phyloP scores from a whole-genome alignment of 176 grass and related monocot species.

The Aegilops tauschii region DNA sequence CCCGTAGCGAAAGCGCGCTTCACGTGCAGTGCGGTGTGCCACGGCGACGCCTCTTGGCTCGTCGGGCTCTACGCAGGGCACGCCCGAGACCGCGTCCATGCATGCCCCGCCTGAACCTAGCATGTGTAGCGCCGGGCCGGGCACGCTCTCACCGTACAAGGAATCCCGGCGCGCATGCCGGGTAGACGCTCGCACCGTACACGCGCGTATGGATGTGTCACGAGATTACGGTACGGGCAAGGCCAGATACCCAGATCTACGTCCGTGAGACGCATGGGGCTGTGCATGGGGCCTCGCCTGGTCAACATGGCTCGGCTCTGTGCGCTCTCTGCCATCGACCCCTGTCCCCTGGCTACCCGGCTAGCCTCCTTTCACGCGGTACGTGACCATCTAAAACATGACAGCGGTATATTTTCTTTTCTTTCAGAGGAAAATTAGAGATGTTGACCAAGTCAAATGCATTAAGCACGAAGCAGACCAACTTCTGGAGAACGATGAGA shows the following conservation, averaged over 20 bases:
- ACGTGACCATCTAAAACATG: too few species aligned
- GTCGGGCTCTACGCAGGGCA: too few species aligned
- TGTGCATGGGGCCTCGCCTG: not conserved
- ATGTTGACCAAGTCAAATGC: too few species aligned
- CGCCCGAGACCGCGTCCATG: too few species aligned
- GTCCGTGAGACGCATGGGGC: not conserved
- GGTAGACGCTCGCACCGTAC: not conserved
- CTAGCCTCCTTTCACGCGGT: not conserved
- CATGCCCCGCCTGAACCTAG: too few species aligned
- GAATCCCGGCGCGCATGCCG: not conserved
- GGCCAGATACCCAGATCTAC: not conserved
- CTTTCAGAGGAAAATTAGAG: too few species aligned
- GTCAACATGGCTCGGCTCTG: not conserved
- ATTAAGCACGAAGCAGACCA: too few species aligned
- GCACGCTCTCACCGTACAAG: not conserved
- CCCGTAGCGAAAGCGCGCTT: too few species aligned
- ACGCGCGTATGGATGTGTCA: not conserved
- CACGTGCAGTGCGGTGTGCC: too few species aligned
- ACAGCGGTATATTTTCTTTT: too few species aligned
- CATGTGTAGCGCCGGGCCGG: not conserved
- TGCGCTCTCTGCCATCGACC: not conserved
- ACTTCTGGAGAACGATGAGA: too few species aligned
- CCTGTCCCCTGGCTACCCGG: not conserved
- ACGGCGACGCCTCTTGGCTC: not conserved
- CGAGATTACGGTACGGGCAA: not conserved